These are phyloP conservation scores for Parachaetomium inaequale DNA, from an alignment of 495 filamentous ascomycete species.

Conservation along the genomic window DNA sequence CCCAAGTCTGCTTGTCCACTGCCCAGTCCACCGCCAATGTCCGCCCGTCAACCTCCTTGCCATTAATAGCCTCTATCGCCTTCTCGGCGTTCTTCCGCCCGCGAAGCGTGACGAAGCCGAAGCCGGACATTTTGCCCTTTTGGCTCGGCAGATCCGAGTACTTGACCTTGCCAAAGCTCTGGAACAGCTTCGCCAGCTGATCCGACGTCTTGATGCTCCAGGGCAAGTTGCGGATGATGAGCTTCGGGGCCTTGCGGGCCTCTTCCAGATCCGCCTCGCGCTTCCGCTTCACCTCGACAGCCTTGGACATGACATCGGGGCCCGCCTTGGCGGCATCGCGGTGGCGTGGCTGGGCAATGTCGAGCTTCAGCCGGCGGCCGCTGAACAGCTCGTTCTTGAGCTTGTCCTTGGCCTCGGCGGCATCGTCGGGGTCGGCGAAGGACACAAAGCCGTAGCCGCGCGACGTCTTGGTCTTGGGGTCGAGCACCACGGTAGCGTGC, in stretches of 20 bases:
- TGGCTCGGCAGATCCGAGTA: constrained; percentile 73
- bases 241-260: constrained; percentile 62
- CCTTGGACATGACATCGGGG: constrained; percentile 29
- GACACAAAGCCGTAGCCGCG: constrained; percentile 96
- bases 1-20: constrained; percentile 85
- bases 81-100: constrained; percentile 89
- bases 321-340: constrained; percentile 55
- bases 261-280: constrained; percentile 52
- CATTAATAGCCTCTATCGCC: constrained; percentile 80
- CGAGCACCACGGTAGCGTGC: constrained; percentile 82
- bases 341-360: constrained; percentile 80
- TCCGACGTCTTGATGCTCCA: constrained; percentile 91
- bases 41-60: constrained; percentile 82
- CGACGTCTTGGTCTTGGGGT: constrained; percentile 75
- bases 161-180: constrained; percentile 85
- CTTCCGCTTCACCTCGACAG: constrained; percentile 52
- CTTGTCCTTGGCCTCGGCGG: constrained; percentile 69
- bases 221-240: constrained; percentile 93
- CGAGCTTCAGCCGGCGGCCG: constrained; percentile 77
- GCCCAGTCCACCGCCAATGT: constrained; percentile 93
- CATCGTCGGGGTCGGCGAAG: constrained; percentile 90
- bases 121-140: constrained; percentile 71
- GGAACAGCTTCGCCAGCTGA: constrained; percentile 71
- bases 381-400: constrained; percentile 69
- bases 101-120: constrained; percentile 87